Percentiles rank a stretch among this genome's conserved stretches.
Conservation (phyloP, 2,329 filamentous ascomycete species). For the Septoria linicola region DNA sequence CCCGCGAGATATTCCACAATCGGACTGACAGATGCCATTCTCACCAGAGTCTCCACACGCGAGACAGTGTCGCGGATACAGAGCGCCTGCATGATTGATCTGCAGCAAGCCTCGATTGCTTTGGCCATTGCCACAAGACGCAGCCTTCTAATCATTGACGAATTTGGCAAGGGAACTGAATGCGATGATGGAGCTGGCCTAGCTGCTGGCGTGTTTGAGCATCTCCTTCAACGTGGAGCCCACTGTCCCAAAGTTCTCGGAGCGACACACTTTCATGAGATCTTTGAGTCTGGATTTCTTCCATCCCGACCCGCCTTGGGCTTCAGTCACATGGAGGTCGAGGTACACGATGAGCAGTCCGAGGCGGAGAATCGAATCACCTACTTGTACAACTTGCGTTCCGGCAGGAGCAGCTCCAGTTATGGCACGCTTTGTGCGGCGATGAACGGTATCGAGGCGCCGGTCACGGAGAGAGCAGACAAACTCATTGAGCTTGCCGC, state of each 20-base stretch:
- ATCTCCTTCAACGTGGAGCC: conserved; percentile 52
- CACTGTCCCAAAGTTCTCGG: conserved; percentile 59
- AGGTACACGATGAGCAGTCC: conserved; percentile 54
- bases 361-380: conserved; percentile 56
- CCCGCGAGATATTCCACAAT: conserved; percentile 74
- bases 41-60: conserved; percentile 78
- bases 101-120: conserved; percentile 80
- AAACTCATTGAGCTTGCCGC: conserved; percentile 67
- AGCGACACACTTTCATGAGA: conserved; percentile 68
- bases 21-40: conserved; percentile 87
- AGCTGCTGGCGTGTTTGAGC: conserved; percentile 60
- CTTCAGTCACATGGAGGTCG: conserved; percentile 72
- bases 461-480: conserved; percentile 73
- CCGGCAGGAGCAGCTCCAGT: conserved; percentile 72
- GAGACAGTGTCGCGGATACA: conserved; percentile 65
- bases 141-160: conserved; percentile 86
- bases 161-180: conserved; percentile 75
- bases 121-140: conserved; percentile 70
- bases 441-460: conserved; percentile 75
- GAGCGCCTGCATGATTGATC: conserved; percentile 74
- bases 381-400: conserved; percentile 37
- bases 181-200: conserved; percentile 64
- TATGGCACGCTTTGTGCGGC: conserved; percentile 83
- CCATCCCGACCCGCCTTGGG: conserved; percentile 50
- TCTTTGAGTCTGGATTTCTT: conserved; percentile 66